These are phyloP conservation scores for Apophysomyces trapeziformis DNA, from an alignment of 371 early-diverging fungal genomes.

Conservation along the genomic window DNA sequence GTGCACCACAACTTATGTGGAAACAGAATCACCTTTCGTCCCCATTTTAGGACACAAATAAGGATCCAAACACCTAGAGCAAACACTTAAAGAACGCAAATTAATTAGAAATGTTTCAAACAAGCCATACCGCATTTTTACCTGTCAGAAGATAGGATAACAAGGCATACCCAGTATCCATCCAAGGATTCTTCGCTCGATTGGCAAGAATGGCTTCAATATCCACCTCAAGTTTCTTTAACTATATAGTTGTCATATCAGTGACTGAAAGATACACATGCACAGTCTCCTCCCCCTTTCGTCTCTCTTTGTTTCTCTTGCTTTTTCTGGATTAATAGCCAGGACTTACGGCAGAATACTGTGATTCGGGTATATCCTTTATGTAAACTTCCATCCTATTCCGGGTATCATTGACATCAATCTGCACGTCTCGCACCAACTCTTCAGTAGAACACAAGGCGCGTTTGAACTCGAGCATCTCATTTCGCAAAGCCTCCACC, in stretches of 20 bases:
- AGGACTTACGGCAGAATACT: conserved; percentile 46
- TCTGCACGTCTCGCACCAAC: conserved; percentile 37
- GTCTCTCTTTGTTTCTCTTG: too few relatives aligned
- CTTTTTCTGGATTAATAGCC: too few relatives aligned
- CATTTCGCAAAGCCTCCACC: conserved; percentile 25
- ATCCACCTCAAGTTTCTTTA: conserved; percentile 51
- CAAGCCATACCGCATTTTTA: conserved; percentile 18
- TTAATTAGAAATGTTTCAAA: not conserved
- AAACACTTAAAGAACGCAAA: conserved; percentile 25
- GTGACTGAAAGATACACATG: too few relatives aligned
- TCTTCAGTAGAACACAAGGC: conserved; percentile 38
- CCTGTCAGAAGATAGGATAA: conserved; percentile 50
- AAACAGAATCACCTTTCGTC: conserved; percentile 37
- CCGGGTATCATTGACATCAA: conserved; percentile 41
- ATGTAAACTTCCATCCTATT: conserved; percentile 39
- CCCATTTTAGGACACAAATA: conserved; percentile 45
- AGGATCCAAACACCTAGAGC: conserved; percentile 51
- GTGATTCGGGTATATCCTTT: conserved; percentile 48
- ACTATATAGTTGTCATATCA: conserved; percentile 20
- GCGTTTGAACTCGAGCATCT: conserved; percentile 28
- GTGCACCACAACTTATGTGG: conserved; percentile 40
- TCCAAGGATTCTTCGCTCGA: conserved; percentile 54
- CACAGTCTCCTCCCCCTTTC: too few relatives aligned
- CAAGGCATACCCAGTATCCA: conserved; percentile 50
- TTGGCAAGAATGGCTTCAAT: conserved; percentile 51